phyloP scores from a whole-genome alignment of 2,329 filamentous ascomycete species.

The Colletotrichum sp. region DNA sequence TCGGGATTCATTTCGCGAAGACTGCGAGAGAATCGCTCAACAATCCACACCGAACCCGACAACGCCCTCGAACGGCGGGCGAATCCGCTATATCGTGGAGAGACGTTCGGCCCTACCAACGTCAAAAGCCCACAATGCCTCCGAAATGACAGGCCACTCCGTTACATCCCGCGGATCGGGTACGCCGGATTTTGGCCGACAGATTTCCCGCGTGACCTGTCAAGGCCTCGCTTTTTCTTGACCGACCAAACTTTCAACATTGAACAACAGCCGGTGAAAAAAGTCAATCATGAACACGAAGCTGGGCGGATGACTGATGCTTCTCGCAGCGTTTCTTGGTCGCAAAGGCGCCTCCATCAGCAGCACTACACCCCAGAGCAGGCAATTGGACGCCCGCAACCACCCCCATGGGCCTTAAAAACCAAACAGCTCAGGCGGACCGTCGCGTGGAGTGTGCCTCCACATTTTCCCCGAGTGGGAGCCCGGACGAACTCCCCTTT shows the following conservation, averaged over 20 bases:
- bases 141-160: slow-evolving; percentile 15
- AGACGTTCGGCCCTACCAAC: slow-evolving; percentile 18
- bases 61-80: background rate
- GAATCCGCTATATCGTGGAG: slow-evolving; percentile 13
- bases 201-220: background rate
- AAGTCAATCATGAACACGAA: background rate
- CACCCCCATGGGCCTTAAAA: background rate
- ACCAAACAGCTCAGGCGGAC: slow-evolving; percentile 9
- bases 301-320: background rate
- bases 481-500: slow-evolving; percentile 21
- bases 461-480: slow-evolving; percentile 21
- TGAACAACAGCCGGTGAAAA: background rate
- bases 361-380: background rate
- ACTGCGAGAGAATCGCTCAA: background rate
- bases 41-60: background rate
- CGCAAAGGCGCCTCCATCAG: background rate
- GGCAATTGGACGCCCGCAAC: background rate
- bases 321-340: background rate
- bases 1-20: background rate
- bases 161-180: slow-evolving; percentile 5
- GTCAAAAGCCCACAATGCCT: slow-evolving; percentile 14
- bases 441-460: slow-evolving; percentile 17
- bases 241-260: background rate
- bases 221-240: background rate
- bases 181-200: slow-evolving; percentile 15